These are phyloP conservation scores for Eremochloa ophiuroides DNA, from an alignment of 176 grass and related monocot genomes.

Conservation along the genomic window DNA sequence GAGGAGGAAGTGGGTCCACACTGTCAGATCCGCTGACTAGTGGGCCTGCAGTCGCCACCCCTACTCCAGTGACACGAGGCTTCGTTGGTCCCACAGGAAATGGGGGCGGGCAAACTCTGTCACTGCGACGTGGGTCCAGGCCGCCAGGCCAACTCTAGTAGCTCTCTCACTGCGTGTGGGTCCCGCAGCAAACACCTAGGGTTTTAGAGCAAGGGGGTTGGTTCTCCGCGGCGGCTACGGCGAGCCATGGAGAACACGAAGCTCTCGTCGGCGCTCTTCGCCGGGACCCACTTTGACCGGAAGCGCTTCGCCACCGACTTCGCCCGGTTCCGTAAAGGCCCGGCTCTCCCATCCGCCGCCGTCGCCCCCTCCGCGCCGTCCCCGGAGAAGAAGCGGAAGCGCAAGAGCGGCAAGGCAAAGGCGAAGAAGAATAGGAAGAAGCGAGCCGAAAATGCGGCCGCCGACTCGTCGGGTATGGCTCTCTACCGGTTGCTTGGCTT, in stretches of 20 bases:
- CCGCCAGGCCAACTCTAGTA: background rate
- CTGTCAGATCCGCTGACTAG: background rate
- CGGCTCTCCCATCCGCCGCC: background rate
- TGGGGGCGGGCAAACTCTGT: background rate
- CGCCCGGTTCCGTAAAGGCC: slow-evolving; percentile 39
- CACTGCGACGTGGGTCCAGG: background rate
- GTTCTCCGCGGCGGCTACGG: slow-evolving; percentile 17
- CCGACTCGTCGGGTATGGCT: slow-evolving; percentile 12
- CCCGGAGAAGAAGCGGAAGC: slow-evolving; percentile 57
- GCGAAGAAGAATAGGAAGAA: slow-evolving; percentile 47
- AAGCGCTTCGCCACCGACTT: slow-evolving; percentile 69
- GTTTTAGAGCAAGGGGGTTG: slow-evolving; percentile 9
- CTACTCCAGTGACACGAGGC: background rate
- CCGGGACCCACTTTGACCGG: slow-evolving; percentile 67
- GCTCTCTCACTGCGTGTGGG: background rate
- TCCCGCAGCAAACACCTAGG: slow-evolving; percentile 18
- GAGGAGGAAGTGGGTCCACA: background rate
- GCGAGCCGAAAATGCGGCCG: slow-evolving; percentile 17
- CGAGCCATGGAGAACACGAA: slow-evolving; percentile 47
- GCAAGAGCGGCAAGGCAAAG: slow-evolving; percentile 47
- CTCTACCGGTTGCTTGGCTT: background rate
- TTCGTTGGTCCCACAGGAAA: background rate
- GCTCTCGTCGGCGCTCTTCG: slow-evolving; percentile 66
- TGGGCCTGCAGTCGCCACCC: background rate
- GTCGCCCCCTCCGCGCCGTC: background rate